phyloP scores from a whole-genome alignment of 1,139 yeast species.

The Kodamaea arcana region DNA sequence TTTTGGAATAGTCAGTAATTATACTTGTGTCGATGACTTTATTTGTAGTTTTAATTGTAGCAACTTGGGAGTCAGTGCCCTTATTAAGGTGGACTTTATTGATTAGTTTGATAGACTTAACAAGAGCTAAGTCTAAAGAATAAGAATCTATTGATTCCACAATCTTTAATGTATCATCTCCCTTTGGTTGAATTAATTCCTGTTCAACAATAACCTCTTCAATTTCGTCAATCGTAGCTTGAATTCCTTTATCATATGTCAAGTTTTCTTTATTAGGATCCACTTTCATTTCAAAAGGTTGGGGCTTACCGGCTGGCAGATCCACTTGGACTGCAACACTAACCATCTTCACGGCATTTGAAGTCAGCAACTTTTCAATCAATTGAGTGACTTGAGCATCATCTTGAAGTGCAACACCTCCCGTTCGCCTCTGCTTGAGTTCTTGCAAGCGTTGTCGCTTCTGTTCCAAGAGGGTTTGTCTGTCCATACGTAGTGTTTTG shows the following conservation, averaged over 20 bases:
- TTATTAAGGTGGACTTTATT: constrained; percentile 8
- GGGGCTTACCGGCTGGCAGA: neutral
- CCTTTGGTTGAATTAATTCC: neutral
- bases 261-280: constrained; percentile 15
- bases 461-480: constrained; percentile 38
- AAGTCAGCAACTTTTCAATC: constrained; percentile 14
- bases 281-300: neutral
- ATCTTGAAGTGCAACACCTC: constrained; percentile 10
- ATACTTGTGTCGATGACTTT: constrained; percentile 8
- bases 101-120: constrained; percentile 17
- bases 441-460: constrained; percentile 42
- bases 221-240: constrained; percentile 14
- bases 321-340: constrained; percentile 29
- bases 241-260: constrained; percentile 31
- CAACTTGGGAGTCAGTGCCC: neutral
- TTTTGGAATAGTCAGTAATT: constrained; percentile 12
- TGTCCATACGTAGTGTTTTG: constrained; percentile 30
- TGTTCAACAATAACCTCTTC: neutral
- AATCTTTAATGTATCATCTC: neutral
- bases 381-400: constrained; percentile 18
- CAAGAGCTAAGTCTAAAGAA: constrained; percentile 12
- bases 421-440: constrained; percentile 31
- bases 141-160: constrained; percentile 8
- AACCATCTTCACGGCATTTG: constrained; percentile 11
- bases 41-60: no score